These are phyloP conservation scores for Orbilia oligospora DNA, from an alignment of 2,329 filamentous ascomycete species.

Conservation along the genomic window DNA sequence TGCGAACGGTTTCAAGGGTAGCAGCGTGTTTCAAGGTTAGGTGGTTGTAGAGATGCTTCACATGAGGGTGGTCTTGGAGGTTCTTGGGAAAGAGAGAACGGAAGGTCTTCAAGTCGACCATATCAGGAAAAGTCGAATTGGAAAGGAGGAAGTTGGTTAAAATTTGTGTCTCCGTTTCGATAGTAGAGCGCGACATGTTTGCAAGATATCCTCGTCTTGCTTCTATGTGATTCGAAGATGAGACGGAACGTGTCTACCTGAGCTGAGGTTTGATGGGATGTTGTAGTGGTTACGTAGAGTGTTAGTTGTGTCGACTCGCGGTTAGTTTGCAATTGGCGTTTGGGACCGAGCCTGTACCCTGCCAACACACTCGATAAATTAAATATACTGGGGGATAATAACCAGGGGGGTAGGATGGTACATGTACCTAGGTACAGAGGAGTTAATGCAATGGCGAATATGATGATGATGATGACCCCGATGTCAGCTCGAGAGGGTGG, in stretches of 20 bases:
- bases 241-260: constrained; percentile 19
- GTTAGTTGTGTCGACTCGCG: constrained; percentile 17
- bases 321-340: constrained; percentile 34
- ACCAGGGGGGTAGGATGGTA: not conserved
- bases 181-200: constrained; percentile 76
- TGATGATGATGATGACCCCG: constrained; percentile 7
- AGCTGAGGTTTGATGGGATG: constrained; percentile 22
- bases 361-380: constrained; percentile 1
- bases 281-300: not conserved
- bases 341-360: constrained; percentile 31
- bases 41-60: constrained; percentile 82
- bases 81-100: constrained; percentile 80
- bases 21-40: constrained; percentile 81
- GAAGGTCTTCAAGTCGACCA: constrained; percentile 82
- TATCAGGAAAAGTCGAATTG: constrained; percentile 80
- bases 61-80: constrained; percentile 76
- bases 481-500: constrained; percentile 27
- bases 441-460: constrained; percentile 13
- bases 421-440: too few relatives aligned
- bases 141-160: constrained; percentile 83
- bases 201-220: not conserved
- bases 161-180: constrained; percentile 75
- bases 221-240: constrained; percentile 1
- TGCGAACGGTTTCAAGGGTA: constrained; percentile 74
- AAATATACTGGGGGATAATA: too few relatives aligned